These are phyloP conservation scores for Fusarium sambucinum DNA, from an alignment of 2,329 filamentous ascomycete genomes.

Conservation along the genomic window DNA sequence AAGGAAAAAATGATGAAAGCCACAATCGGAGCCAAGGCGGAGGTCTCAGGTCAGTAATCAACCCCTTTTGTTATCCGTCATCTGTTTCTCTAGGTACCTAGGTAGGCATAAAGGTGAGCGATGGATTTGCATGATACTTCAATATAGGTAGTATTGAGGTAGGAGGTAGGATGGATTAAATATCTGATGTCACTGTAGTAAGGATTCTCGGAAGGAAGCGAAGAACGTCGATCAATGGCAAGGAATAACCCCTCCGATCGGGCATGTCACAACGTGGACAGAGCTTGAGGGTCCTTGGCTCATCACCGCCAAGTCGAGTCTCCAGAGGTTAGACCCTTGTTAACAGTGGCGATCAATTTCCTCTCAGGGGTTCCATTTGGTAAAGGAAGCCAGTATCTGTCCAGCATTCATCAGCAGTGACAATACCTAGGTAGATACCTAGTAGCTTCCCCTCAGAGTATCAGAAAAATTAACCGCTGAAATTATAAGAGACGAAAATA, in stretches of 20 bases:
- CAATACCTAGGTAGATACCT: no score
- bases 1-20: conserved; percentile 6
- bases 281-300: conserved; percentile 1
- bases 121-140: not conserved
- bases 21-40: not conserved
- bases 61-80: conserved; percentile 8
- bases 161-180: not conserved
- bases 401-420: not conserved
- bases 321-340: not conserved
- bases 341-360: not conserved
- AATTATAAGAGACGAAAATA: no score
- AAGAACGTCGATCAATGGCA: conserved; percentile 24
- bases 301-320: conserved; percentile 3
- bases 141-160: not conserved
- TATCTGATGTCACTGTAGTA: conserved; percentile 17
- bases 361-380: conserved; percentile 12
- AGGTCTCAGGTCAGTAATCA: not conserved
- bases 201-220: conserved; percentile 34
- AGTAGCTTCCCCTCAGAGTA: no score
- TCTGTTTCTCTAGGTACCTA: not conserved
- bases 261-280: conserved; percentile 32
- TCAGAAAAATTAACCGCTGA: no score
- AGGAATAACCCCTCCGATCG: conserved; percentile 35
- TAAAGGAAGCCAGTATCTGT: conserved; percentile 11
- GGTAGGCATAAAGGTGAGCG: no score